These are phyloP conservation scores for Abrus pulchellus DNA, from an alignment of 306 rosid species.

Conservation along the genomic window DNA sequence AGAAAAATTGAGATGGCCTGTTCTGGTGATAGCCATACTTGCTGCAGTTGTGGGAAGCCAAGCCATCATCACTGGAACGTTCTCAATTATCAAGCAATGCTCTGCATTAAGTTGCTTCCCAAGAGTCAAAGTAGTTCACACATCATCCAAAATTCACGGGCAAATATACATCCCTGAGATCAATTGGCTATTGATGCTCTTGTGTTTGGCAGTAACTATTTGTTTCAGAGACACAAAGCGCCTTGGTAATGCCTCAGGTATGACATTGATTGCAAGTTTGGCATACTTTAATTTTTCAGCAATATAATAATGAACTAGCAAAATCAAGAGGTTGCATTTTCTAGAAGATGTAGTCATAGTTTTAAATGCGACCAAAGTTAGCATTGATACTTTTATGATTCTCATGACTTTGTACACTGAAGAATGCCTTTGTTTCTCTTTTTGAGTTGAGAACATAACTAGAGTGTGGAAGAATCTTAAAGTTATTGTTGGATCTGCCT, in stretches of 20 bases:
- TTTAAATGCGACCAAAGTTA: neutral
- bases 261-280: conserved; percentile 37
- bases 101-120: conserved; percentile 94
- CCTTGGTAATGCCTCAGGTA: conserved; percentile 96
- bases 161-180: conserved; percentile 96
- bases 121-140: conserved; percentile 87
- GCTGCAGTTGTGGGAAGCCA: conserved; percentile 99
- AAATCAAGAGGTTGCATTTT: conserved; percentile 8
- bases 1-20: conserved; percentile 91
- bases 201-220: conserved; percentile 86
- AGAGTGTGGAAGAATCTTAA: neutral
- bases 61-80: conserved; percentile 94
- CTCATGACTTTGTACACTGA: neutral
- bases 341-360: conserved; percentile 8
- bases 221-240: conserved; percentile 89
- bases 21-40: conserved; percentile 88
- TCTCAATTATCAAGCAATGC: conserved; percentile 95
- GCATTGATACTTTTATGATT: neutral
- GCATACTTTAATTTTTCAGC: neutral
- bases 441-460: neutral
- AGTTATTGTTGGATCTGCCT: neutral
- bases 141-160: conserved; percentile 93
- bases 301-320: conserved; percentile 15
- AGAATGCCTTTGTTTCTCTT: neutral
- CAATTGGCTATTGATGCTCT: conserved; percentile 90